phyloP scores from a whole-genome alignment of 495 filamentous ascomycete genomes.

The Collariella sp. region DNA sequence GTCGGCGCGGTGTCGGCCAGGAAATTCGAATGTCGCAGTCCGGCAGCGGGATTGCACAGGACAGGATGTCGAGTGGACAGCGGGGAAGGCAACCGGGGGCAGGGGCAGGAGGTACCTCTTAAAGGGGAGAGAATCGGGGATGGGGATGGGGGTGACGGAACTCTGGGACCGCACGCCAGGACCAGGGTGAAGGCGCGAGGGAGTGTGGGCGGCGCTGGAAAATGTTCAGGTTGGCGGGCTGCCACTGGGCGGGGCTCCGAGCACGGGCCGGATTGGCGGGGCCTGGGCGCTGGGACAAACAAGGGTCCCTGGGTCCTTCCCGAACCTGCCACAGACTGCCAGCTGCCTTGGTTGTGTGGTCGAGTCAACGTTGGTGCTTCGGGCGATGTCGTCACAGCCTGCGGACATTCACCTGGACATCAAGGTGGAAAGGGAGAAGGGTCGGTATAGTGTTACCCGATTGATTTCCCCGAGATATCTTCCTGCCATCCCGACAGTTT shows the following conservation, averaged over 20 bases:
- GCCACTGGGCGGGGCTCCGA: neutral
- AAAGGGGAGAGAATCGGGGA: slow-evolving; percentile 18
- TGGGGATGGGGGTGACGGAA: slow-evolving; percentile 15
- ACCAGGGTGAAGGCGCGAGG: slow-evolving; percentile 6
- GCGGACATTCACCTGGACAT: no score
- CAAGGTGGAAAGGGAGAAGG: no score
- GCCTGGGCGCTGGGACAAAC: slow-evolving; percentile 4
- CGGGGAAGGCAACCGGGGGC: slow-evolving; percentile 18
- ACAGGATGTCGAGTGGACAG: slow-evolving; percentile 19
- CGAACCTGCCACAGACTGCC: no score
- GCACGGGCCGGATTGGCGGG: slow-evolving; percentile 3
- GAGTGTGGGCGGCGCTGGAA: no score
- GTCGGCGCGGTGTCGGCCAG: slow-evolving; percentile 6
- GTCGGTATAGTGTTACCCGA: no score
- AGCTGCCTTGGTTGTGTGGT: no score
- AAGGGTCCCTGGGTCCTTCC: neutral
- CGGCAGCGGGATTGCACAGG: slow-evolving; percentile 9
- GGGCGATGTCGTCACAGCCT: no score
- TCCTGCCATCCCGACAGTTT: no score
- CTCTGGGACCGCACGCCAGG: neutral
- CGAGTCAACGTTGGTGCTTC: no score
- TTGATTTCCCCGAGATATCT: no score
- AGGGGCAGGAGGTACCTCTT: slow-evolving; percentile 19
- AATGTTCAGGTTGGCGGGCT: slow-evolving; percentile 22
- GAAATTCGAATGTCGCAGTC: slow-evolving; percentile 3